These are phyloP conservation scores for Hirschfeldia incana DNA, from an alignment of 345 rosid genomes.

Conservation along the genomic window DNA sequence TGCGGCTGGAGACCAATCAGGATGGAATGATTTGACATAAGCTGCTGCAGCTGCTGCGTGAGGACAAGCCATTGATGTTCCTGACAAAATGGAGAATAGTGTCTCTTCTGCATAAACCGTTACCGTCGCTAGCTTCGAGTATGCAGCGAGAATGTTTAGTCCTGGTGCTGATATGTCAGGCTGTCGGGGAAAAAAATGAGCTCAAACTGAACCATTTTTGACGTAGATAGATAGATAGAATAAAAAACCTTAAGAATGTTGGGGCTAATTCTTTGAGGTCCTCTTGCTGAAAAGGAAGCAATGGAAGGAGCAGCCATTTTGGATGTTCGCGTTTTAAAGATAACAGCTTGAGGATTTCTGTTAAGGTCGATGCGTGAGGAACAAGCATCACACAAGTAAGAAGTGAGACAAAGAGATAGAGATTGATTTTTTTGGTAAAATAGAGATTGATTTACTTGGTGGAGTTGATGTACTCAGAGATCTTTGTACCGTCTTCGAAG, in stretches of 20 bases:
- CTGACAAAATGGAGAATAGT: slow-evolving; percentile 62
- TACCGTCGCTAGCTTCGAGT: slow-evolving; percentile 49
- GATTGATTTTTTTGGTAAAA: slow-evolving; percentile 51
- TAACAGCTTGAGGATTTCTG: slow-evolving; percentile 63
- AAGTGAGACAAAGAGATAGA: neutral
- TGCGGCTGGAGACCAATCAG: slow-evolving; percentile 84
- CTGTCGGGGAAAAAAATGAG: slow-evolving; percentile 35
- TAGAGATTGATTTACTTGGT: slow-evolving; percentile 51
- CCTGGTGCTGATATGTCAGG: slow-evolving; percentile 95
- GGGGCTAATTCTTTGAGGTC: slow-evolving; percentile 59
- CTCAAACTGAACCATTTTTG: neutral
- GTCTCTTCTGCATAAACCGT: slow-evolving; percentile 50
- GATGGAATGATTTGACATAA: slow-evolving; percentile 80
- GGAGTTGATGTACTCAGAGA: slow-evolving; percentile 66
- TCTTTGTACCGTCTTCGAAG: slow-evolving; percentile 44
- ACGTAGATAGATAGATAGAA: neutral
- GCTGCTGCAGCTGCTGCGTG: slow-evolving; percentile 78
- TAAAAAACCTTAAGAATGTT: slow-evolving; percentile 67
- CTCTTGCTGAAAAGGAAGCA: slow-evolving; percentile 81
- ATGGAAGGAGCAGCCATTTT: slow-evolving; percentile 51
- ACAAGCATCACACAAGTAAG: neutral
- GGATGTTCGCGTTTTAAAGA: slow-evolving; percentile 52
- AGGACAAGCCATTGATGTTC: slow-evolving; percentile 94
- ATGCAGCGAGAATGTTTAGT: slow-evolving; percentile 71
- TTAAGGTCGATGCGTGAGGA: slow-evolving; percentile 5